These are phyloP conservation scores for Penicillium decumbens DNA, from an alignment of 2,329 filamentous ascomycete genomes.

Conservation along the genomic window DNA sequence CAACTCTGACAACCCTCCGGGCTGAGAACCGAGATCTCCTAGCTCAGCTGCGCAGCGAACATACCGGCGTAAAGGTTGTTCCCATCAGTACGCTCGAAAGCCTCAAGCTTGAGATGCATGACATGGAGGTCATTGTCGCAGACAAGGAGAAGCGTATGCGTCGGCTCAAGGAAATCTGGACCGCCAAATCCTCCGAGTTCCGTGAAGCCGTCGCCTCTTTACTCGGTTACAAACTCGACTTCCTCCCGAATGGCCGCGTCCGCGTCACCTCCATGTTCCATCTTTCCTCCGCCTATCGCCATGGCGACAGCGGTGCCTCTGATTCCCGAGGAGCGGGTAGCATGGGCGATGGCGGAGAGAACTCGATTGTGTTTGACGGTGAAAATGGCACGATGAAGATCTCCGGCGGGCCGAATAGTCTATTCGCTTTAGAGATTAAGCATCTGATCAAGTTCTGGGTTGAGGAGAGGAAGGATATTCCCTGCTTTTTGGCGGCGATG, in stretches of 20 bases:
- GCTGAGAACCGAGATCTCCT: conserved; percentile 82
- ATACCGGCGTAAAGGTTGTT: conserved; percentile 56
- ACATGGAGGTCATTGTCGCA: conserved; percentile 64
- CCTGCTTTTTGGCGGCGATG: conserved; percentile 83
- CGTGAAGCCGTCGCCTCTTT: conserved; percentile 89
- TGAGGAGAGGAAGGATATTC: conserved; percentile 85
- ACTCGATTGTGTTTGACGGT: conserved; percentile 75
- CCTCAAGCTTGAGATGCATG: conserved; percentile 68
- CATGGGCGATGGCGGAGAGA: conserved; percentile 48
- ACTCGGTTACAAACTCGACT: conserved; percentile 90
- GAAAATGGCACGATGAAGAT: conserved; percentile 98
- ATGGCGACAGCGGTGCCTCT: conserved; percentile 50
- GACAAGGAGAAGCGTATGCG: conserved; percentile 72
- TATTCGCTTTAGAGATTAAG: conserved; percentile 78
- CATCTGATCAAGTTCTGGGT: conserved; percentile 95
- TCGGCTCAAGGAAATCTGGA: conserved; percentile 89
- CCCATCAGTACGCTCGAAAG: conserved; percentile 72
- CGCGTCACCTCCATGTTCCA: conserved; percentile 83
- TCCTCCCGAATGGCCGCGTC: conserved; percentile 95
- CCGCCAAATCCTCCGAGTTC: conserved; percentile 86
- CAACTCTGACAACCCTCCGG: conserved; percentile 70
- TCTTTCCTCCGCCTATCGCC: conserved; percentile 53
- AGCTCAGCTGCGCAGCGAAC: conserved; percentile 58
- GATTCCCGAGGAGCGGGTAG: conserved; percentile 47
- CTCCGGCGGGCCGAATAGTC: conserved; percentile 77